A percentile compares a stretch with the other conserved stretches of the same genome.
These are phyloP conservation scores for Glycyrrhiza uralensis DNA, from an alignment of 306 rosid species.

Conservation along the genomic window DNA sequence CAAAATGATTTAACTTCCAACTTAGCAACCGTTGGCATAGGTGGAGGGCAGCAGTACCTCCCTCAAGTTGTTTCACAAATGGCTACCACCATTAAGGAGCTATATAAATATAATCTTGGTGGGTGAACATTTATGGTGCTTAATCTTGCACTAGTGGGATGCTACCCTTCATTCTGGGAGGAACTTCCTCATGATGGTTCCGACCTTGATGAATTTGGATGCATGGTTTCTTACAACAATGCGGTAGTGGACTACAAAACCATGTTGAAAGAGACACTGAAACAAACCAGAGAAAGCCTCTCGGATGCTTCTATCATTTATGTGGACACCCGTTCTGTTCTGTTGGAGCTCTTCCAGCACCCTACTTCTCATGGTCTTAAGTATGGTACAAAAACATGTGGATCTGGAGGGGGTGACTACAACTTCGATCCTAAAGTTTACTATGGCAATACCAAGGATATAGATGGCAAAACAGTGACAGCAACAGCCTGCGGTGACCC, in stretches of 20 bases:
- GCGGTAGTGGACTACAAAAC: slow-evolving; percentile 58
- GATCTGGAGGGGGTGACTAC: too few species aligned
- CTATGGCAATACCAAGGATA: too few species aligned
- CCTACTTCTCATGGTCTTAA: too few species aligned
- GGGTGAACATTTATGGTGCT: slow-evolving; percentile 65
- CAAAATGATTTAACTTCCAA: slow-evolving; percentile 83
- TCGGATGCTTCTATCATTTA: slow-evolving; percentile 55
- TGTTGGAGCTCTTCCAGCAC: too few species aligned
- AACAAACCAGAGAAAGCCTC: slow-evolving; percentile 45
- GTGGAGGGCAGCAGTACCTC: too few species aligned
- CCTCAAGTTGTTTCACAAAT: too few species aligned
- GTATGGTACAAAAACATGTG: too few species aligned
- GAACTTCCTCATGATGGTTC: slow-evolving; percentile 49
- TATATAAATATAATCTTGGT: slow-evolving; percentile 64
- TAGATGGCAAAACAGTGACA: too few species aligned
- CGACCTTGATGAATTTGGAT: slow-evolving; percentile 67
- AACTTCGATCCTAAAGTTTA: too few species aligned
- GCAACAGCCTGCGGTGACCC: slow-evolving; percentile 73
- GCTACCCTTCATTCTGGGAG: slow-evolving; percentile 63
- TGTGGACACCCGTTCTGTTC: slow-evolving; percentile 48
- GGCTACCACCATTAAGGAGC: slow-evolving; percentile 64
- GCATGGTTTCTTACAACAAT: too few species aligned
- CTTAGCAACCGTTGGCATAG: slow-evolving; percentile 46
- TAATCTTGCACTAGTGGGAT: too few species aligned
- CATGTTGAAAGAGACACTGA: too few species aligned